A percentile compares a stretch with the other conserved stretches of the same genome.
Conservation (phyloP, 371 early-diverging fungal species). For the Cokeromyces recurvatus region DNA sequence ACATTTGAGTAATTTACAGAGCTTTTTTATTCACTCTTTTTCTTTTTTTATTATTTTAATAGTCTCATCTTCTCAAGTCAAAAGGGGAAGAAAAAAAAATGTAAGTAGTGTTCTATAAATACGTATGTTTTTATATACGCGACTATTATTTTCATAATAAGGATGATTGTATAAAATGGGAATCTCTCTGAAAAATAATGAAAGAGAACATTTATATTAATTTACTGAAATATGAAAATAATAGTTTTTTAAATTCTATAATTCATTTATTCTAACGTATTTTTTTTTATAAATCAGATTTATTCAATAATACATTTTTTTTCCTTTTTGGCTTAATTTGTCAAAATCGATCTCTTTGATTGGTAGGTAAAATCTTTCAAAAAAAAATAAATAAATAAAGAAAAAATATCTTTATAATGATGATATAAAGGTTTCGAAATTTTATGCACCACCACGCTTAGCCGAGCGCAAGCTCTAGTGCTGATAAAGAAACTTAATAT, state of each 20-base stretch:
- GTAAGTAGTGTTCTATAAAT: too few relatives aligned
- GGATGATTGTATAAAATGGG: constrained; percentile 26
- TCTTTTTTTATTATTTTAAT: too few relatives aligned
- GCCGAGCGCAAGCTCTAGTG: constrained; percentile 11
- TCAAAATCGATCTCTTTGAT: neutral
- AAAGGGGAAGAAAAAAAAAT: too few relatives aligned
- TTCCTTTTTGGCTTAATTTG: neutral
- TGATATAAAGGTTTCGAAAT: constrained; percentile 18
- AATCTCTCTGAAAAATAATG: constrained; percentile 22
- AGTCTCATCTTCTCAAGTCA: too few relatives aligned
- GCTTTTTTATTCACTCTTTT: too few relatives aligned
- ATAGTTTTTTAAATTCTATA: neutral
- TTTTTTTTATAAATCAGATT: too few relatives aligned
- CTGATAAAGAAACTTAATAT: constrained; percentile 2
- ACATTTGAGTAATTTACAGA: too few relatives aligned
- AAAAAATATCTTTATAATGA: constrained; percentile 3
- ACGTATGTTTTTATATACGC: too few relatives aligned
- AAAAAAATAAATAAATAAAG: too few relatives aligned
- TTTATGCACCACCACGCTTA: constrained; percentile 27
- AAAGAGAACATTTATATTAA: constrained; percentile 22
- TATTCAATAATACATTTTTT: neutral
- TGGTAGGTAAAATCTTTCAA: constrained; percentile 11
- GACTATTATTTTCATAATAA: too few relatives aligned
- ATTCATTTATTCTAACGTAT: neutral
- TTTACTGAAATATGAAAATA: constrained; percentile 15